Evolutionary conservation across 2,329 filamentous ascomycete genomes (phyloP).

Genomic region (Apiospora pterosperma): DNA sequence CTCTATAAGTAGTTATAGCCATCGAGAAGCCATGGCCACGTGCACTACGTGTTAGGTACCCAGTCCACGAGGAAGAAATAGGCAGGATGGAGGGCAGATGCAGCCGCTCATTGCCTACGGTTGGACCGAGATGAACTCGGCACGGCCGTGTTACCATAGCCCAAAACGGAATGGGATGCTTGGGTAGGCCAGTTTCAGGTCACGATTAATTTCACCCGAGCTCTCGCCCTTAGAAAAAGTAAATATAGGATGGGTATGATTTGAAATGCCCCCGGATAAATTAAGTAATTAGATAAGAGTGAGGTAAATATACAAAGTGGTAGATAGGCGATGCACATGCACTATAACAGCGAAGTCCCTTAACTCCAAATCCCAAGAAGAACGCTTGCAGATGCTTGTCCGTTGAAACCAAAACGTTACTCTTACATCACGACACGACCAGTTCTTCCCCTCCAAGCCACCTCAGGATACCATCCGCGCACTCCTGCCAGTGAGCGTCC

Average conservation of each 20-base stretch:
- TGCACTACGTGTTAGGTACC: slow-evolving; percentile 13
- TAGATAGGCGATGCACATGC: too few species aligned
- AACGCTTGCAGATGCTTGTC: not conserved
- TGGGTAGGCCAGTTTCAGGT: slow-evolving; percentile 17
- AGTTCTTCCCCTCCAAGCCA: slow-evolving; percentile 7
- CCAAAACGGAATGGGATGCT: slow-evolving; percentile 1
- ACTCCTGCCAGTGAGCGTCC: slow-evolving; percentile 10
- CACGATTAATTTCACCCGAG: slow-evolving; percentile 33
- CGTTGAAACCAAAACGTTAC: not conserved
- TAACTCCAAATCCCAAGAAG: not conserved
- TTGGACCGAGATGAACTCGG: not conserved
- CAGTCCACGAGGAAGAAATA: not conserved
- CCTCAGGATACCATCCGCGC: slow-evolving; percentile 5
- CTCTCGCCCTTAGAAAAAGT: slow-evolving; percentile 37
- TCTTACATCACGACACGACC: not conserved
- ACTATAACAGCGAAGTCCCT: too few species aligned
- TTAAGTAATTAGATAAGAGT: not conserved
- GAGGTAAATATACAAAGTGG: too few species aligned
- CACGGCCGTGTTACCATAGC: not conserved
- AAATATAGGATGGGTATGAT: too few species aligned
- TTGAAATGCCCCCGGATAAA: slow-evolving; percentile 32
- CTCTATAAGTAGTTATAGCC: slow-evolving; percentile 19
- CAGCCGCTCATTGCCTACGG: not conserved
- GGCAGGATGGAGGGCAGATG: not conserved
- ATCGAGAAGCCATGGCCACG: slow-evolving; percentile 21